phyloP scores from a whole-genome alignment of 2,329 filamentous ascomycete species.

The Pseudocercospora musae region DNA sequence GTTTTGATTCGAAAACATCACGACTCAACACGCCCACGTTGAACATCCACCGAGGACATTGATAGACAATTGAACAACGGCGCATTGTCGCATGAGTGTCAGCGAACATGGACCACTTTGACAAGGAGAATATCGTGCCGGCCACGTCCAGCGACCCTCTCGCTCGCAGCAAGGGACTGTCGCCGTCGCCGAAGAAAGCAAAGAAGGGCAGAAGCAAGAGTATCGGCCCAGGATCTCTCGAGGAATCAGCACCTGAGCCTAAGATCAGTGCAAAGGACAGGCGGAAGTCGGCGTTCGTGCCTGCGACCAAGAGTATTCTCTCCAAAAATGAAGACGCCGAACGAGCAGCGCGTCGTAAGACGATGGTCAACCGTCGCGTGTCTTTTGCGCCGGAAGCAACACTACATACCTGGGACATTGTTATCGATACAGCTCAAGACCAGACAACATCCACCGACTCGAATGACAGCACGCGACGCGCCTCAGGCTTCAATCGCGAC shows the following conservation, averaged over 20 bases:
- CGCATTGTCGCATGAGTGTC: conserved; percentile 1
- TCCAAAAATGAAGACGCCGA: conserved; percentile 54
- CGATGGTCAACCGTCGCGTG: conserved; percentile 74
- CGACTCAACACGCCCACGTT: background rate
- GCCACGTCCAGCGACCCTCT: conserved; percentile 32
- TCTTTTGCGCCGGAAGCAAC: conserved; percentile 98
- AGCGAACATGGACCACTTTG: conserved; percentile 8
- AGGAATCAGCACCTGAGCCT: conserved; percentile 58
- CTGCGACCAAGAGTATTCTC: conserved; percentile 53
- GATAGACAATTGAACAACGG: background rate
- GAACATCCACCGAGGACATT: background rate
- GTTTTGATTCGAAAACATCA: background rate
- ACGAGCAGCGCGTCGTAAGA: conserved; percentile 77
- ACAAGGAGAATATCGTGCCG: conserved; percentile 39
- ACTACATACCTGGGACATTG: conserved; percentile 90
- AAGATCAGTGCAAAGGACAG: conserved; percentile 33
- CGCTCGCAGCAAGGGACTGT: conserved; percentile 17
- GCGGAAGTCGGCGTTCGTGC: conserved; percentile 46
- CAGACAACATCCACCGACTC: conserved; percentile 71
- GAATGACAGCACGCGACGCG: conserved; percentile 70
- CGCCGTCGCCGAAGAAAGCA: conserved; percentile 33
- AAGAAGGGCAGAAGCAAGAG: conserved; percentile 89
- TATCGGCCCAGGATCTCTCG: conserved; percentile 85
- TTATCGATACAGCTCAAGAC: conserved; percentile 79
- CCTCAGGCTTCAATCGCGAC: conserved; percentile 57